Evolutionary conservation across 2,329 filamentous ascomycete species (phyloP).

Genomic region (Beauveria australis): DNA sequence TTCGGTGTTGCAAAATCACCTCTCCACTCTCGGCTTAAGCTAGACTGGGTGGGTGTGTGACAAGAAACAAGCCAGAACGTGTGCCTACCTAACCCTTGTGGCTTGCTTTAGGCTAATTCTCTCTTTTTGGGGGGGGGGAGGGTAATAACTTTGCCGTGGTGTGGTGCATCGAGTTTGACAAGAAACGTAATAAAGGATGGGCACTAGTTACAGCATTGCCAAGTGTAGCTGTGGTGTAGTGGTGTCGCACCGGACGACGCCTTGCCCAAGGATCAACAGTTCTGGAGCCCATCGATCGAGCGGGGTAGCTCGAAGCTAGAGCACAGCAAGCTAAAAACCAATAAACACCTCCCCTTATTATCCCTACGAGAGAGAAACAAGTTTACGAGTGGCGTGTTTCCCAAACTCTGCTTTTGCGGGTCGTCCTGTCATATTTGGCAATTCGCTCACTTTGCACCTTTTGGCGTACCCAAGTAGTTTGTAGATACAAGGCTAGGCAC

Average conservation of each 20-base stretch:
- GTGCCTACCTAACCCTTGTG: constrained; percentile 2
- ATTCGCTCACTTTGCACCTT: background rate
- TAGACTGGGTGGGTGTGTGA: constrained; percentile 5
- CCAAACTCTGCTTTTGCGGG: background rate
- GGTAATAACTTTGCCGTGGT: no score
- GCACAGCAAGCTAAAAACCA: background rate
- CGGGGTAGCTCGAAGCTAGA: constrained; percentile 7
- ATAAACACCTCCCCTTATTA: no score
- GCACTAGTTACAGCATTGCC: background rate
- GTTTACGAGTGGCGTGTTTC: background rate
- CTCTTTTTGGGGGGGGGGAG: no score
- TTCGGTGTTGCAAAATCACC: constrained; percentile 15
- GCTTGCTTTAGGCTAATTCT: background rate
- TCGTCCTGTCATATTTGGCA: background rate
- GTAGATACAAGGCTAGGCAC: no score
- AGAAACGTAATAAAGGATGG: background rate
- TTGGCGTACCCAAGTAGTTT: no score
- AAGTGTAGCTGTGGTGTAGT: background rate
- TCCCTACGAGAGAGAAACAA: background rate
- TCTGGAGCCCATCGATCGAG: constrained; percentile 10
- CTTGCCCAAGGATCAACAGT: background rate
- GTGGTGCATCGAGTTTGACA: no score
- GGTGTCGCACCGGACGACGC: background rate
- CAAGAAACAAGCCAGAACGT: no score
- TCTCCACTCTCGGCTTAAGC: constrained; percentile 15